Base-by-base conservation (phyloP, 257 asterid species). In the Parsonsia alboflavescens region DNA sequence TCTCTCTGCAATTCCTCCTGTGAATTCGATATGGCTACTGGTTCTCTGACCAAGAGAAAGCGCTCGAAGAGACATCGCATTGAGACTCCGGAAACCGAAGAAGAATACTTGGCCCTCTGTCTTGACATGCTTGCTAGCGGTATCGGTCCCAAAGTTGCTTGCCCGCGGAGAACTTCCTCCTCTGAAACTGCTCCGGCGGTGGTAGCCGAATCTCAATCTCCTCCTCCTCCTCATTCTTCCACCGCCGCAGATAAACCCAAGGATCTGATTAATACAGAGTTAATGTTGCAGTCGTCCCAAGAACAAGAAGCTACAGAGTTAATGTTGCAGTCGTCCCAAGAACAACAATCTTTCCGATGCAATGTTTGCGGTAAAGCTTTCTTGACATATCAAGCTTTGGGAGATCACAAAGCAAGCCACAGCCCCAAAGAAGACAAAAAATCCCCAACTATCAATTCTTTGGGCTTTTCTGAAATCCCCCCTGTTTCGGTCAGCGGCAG, bases 321-420 rank as follows among this genome's bases (percentile, higher is more conserved):
- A 33, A 33, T 33, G 10, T 8, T 73, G 13, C 7, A 70, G 21
- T 24, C 78, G 26, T 39, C 81, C 21, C 68, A 49, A 24, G 74
- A 48, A 36, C 80, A 48, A 45, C 81, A 73, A 52, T 68, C 79
- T 0, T 79, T 87, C 88, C 81, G 36, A 84, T 94, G 99, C 62
- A 75, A 76, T 77, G 92, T 88, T 22, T 94, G 99, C 71, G 58
- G 77, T 53, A 94, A 86, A 58, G 71, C 81, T 5, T 94, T 94
- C 76, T 26, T 79, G 0, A 81, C 97, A 0, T 88, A 90, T 79
- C 99, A 94, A 73, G 97, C 99, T 0, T 86, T 94, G 24, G 99
- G 97, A 54, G 99, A 97, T 7, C 99, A 94, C 78, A 94, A 94
- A 65, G 97, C 99, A 22, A 92, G 99, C 86, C 99, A 94, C 87